Percentiles rank a stretch among this genome's conserved stretches.
These are phyloP conservation scores for Xylaria bambusicola DNA, from an alignment of 495 filamentous ascomycete species.

Conservation along the genomic window DNA sequence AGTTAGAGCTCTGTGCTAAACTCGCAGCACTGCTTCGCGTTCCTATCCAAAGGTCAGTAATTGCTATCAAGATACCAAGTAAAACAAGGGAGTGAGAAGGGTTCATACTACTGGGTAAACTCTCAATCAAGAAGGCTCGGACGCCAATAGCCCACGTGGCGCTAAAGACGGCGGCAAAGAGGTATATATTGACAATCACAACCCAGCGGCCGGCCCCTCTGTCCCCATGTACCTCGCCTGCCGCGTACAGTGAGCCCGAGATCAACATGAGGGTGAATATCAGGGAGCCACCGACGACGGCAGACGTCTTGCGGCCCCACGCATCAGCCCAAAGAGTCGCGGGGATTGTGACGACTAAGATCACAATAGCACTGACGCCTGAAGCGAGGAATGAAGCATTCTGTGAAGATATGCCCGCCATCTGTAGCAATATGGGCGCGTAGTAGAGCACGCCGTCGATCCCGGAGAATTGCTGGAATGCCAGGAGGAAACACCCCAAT, in stretches of 20 bases:
- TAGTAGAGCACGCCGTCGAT: constrained; percentile 54
- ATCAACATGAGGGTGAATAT: constrained; percentile 34
- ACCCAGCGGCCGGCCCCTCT: constrained; percentile 54
- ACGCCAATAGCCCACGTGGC: constrained; percentile 55
- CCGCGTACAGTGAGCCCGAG: constrained; percentile 48
- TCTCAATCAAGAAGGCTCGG: constrained; percentile 56
- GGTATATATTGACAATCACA: constrained; percentile 52
- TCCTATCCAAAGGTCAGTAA: constrained; percentile 1
- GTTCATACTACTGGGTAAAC: constrained; percentile 44
- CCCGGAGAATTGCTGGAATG: constrained; percentile 48
- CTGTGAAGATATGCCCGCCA: constrained; percentile 44
- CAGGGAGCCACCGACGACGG: constrained; percentile 55
- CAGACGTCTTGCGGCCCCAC: constrained; percentile 60
- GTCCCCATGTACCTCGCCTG: constrained; percentile 43
- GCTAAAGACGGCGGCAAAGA: constrained; percentile 35
- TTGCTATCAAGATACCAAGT: not conserved
- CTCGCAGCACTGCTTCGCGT: constrained; percentile 54
- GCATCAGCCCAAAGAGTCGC: constrained; percentile 57
- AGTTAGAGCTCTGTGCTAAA: constrained; percentile 53
- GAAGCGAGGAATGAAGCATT: constrained; percentile 52
- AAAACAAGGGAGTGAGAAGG: not conserved
- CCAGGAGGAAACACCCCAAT: constrained; percentile 34
- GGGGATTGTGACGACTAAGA: constrained; percentile 48
- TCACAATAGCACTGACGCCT: constrained; percentile 50
- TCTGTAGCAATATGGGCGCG: constrained; percentile 41